Evolutionary conservation across 345 rosid species (phyloP).

Genomic region (Dovyalis caffra): DNA sequence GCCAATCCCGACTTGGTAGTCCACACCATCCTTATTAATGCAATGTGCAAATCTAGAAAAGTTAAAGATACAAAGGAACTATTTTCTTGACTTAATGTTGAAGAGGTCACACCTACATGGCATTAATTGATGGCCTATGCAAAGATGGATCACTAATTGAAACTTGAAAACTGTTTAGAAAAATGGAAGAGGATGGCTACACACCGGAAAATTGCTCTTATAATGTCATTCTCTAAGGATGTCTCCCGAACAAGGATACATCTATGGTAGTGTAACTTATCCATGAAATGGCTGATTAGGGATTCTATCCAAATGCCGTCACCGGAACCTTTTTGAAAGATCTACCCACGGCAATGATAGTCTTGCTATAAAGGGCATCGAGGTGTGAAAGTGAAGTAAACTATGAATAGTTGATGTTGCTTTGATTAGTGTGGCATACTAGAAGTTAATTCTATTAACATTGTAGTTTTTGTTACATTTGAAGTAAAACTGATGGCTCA

Average conservation of each 20-base stretch:
- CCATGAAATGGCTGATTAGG: background rate
- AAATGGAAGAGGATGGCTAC: background rate
- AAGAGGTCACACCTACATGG: background rate
- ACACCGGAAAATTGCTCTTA: background rate
- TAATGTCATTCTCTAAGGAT: background rate
- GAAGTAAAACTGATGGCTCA: no score
- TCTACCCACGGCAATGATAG: no score
- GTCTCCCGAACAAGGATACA: background rate
- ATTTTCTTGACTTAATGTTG: background rate
- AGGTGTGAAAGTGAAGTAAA: background rate
- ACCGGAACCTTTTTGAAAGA: no score
- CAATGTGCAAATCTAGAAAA: background rate
- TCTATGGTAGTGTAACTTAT: background rate
- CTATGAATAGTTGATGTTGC: no score
- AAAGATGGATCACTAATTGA: background rate
- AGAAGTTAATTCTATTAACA: background rate
- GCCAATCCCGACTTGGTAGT: background rate
- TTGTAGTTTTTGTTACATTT: no score
- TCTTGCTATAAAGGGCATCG: background rate
- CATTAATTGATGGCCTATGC: background rate
- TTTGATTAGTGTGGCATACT: background rate
- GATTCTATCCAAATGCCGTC: background rate
- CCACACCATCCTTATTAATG: background rate
- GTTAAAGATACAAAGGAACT: background rate
- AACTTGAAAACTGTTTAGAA: background rate